Evolutionary conservation across 257 asterid species (phyloP).

Genomic region (Solanum boliviense): DNA sequence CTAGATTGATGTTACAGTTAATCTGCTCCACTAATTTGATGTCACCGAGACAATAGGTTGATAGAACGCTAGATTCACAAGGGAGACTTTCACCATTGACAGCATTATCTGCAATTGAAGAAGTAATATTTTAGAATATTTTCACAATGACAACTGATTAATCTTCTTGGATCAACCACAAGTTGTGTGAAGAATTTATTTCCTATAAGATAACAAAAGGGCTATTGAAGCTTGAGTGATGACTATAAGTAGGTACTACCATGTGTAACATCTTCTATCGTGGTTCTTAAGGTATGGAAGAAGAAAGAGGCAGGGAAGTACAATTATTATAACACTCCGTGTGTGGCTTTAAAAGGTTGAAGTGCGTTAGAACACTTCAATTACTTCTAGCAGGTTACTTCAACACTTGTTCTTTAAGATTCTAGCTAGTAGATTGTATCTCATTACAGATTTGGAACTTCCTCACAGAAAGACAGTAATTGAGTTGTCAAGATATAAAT

Average conservation of each 20-base stretch:
- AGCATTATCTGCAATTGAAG: conserved; percentile 2
- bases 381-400: not conserved
- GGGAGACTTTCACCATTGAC: not conserved
- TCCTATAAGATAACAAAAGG: not conserved
- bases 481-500: not conserved
- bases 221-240: not conserved
- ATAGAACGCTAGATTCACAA: not conserved
- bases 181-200: not conserved
- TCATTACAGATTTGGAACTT: not conserved
- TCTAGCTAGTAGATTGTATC: not conserved
- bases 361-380: not conserved
- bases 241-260: not conserved
- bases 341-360: not conserved
- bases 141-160: not conserved
- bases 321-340: not conserved
- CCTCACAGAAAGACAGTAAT: not conserved
- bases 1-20: not conserved
- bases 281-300: not conserved
- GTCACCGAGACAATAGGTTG: not conserved
- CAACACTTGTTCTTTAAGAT: not conserved
- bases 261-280: not conserved
- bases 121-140: not conserved
- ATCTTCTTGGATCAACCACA: not conserved
- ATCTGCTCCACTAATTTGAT: not conserved
- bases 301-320: not conserved